Evolutionary conservation across 306 rosid species (phyloP), one percentile per base, ranked within the genome.

Genomic region (Phaseolus lunatus): DNA sequence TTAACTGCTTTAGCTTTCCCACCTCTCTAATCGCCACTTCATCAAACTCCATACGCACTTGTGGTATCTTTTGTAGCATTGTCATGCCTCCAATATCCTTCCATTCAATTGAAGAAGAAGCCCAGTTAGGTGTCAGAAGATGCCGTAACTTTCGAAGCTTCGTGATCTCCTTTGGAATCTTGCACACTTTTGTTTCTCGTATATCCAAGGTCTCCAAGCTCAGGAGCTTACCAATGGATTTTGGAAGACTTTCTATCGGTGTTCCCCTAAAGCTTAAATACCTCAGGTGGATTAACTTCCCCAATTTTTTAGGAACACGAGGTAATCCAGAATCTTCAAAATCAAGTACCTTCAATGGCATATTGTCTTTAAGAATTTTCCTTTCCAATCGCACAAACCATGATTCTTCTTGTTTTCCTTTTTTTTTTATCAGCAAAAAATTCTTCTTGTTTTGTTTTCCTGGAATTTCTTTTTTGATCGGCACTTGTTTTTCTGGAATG

Each of bases 321-420:
- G 0, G 4, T 5, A 65, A 9, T 0, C 0, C 0, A 13, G 2
- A 0, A 14, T 0, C 0, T 6, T 24, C 49, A 44, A 69, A 70
- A 31, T 69, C 76, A 33, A 76, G 80, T 0, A 76, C 41, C 65
- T 23, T 78, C 77, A 78, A 68, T 8, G 0, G 5, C 70, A 0
- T 69, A 43, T 4, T 53, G 2, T 23, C 9, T 33, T 0, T 6
- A 33, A 2, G 39, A 1, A 33, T 33, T 33, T 33, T 33, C 2
- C 9, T n/a, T n/a, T n/a, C n/a, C n/a, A n/a, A n/a, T n/a, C n/a
- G n/a, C n/a, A n/a, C n/a, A n/a, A n/a, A n/a, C n/a, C n/a, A n/a
- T n/a, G n/a, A n/a, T n/a, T n/a, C n/a, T n/a, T n/a, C n/a, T n/a
- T n/a, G n/a, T n/a, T n/a, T n/a, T n/a, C n/a, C n/a, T n/a, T n/a